Conservation (phyloP, 805 yeast genomes). For the Starmerella roubikii region DNA sequence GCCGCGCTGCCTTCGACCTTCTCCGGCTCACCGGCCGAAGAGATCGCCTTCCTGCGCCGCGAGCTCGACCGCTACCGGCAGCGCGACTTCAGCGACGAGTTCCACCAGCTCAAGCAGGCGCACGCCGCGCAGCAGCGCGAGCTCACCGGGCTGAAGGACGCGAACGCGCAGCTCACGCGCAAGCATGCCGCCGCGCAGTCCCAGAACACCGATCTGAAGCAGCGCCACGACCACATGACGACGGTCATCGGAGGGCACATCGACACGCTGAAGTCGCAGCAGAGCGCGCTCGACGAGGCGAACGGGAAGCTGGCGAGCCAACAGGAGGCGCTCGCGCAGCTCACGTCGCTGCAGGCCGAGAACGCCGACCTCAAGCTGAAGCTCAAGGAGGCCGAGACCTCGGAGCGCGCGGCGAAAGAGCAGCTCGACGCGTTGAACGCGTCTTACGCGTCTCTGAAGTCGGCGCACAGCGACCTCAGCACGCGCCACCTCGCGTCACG, state of each 20-base stretch:
- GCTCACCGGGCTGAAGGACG: slow-evolving; percentile 10
- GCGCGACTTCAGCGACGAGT: slow-evolving; percentile 17
- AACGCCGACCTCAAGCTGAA: slow-evolving; percentile 16
- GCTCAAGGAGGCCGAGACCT: slow-evolving; percentile 14
- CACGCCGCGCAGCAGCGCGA: slow-evolving; percentile 15
- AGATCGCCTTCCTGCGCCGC: slow-evolving; percentile 12
- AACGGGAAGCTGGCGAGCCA: slow-evolving; percentile 10
- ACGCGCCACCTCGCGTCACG: slow-evolving; percentile 11
- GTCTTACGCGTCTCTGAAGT: slow-evolving; percentile 10
- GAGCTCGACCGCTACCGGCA: slow-evolving; percentile 14
- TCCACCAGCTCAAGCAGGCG: slow-evolving; percentile 11
- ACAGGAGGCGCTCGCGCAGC: slow-evolving; percentile 11
- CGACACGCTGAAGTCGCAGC: slow-evolving; percentile 13
- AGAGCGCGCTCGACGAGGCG: slow-evolving; percentile 15
- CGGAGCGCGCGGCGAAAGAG: slow-evolving; percentile 14
- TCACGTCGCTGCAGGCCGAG: slow-evolving; percentile 13
- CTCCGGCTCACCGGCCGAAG: slow-evolving; percentile 3
- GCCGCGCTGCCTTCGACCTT: too few relatives aligned
- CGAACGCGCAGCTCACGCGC: slow-evolving; percentile 12
- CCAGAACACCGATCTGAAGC: slow-evolving; percentile 12
- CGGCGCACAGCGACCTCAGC: slow-evolving; percentile 18
- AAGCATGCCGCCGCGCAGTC: slow-evolving; percentile 7
- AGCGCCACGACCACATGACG: slow-evolving; percentile 11
- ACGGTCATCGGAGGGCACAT: slow-evolving; percentile 18
- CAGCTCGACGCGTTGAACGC: slow-evolving; percentile 15